phyloP scores from a whole-genome alignment of 192 early-diverging fungal species.

The Gigaspora rosea region DNA sequence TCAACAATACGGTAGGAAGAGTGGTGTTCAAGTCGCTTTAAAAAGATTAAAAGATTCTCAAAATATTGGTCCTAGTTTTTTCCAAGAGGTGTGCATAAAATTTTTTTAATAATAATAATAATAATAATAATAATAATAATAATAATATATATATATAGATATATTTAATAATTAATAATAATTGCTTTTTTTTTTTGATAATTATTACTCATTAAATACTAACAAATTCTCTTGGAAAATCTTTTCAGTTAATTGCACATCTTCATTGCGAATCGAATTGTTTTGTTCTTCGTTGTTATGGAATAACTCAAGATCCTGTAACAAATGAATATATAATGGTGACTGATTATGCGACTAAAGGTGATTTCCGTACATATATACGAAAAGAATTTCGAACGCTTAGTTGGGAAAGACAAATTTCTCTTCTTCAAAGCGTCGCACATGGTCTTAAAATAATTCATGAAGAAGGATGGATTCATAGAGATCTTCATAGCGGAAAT shows the following conservation, averaged over 20 bases:
- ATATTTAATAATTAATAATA: not conserved
- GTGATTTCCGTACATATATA: constrained; percentile 39
- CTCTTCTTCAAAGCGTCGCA: constrained; percentile 19
- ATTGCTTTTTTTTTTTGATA: too few species aligned
- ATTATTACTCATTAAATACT: too few species aligned
- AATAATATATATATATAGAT: not conserved
- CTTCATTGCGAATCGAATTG: not conserved
- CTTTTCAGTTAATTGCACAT: not conserved
- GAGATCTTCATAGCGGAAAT: constrained; percentile 48
- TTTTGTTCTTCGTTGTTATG: not conserved
- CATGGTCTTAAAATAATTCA: constrained; percentile 45
- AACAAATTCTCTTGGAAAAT: too few species aligned
- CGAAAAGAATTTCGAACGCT: constrained; percentile 34
- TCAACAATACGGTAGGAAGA: not conserved
- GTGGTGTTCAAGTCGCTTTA: not conserved
- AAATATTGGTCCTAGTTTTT: not conserved
- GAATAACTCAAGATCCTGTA: constrained; percentile 7
- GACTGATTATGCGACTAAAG: constrained; percentile 42
- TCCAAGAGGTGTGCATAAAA: not conserved
- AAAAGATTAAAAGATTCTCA: not conserved
- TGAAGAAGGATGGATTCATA: constrained; percentile 42
- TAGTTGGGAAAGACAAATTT: constrained; percentile 20
- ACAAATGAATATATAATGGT: constrained; percentile 29
- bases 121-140: too few species aligned
- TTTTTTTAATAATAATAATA: not conserved